Conservation (phyloP, 2,329 filamentous ascomycete genomes). For the Kalmusia sp. region DNA sequence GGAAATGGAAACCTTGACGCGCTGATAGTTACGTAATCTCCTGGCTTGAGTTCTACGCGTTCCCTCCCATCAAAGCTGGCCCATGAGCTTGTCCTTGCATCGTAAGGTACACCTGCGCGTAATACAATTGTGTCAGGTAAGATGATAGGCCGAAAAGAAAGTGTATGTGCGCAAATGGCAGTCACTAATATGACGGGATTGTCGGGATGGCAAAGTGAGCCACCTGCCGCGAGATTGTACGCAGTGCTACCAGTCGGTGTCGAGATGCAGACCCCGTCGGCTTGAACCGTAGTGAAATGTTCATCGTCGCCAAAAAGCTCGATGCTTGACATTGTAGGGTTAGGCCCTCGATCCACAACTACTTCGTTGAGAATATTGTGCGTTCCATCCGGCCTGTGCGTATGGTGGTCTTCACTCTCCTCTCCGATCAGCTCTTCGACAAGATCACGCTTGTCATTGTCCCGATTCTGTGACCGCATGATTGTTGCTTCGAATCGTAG, state of each 20-base stretch:
- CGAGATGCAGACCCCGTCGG: slow-evolving; percentile 91
- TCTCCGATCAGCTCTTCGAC: slow-evolving; percentile 91
- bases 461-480: slow-evolving; percentile 73
- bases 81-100: slow-evolving; percentile 88
- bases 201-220: slow-evolving; percentile 92
- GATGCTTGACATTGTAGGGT: slow-evolving; percentile 89
- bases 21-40: slow-evolving; percentile 85
- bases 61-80: slow-evolving; percentile 97
- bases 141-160: slow-evolving; percentile 96
- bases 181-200: slow-evolving; percentile 96
- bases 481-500: slow-evolving; percentile 92
- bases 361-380: slow-evolving; percentile 95
- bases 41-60: slow-evolving; percentile 73
- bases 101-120: slow-evolving; percentile 91
- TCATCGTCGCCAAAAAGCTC: slow-evolving; percentile 95
- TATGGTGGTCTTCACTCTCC: slow-evolving; percentile 81
- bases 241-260: slow-evolving; percentile 95
- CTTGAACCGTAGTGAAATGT: slow-evolving; percentile 91
- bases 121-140: slow-evolving; percentile 95
- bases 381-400: slow-evolving; percentile 82
- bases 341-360: slow-evolving; percentile 93
- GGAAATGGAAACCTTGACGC: slow-evolving; percentile 83
- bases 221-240: slow-evolving; percentile 95
- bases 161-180: slow-evolving; percentile 91
- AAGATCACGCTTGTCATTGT: slow-evolving; percentile 55